Conservation (phyloP, 352 stramenopile species). For the Globisporangium middletonii region DNA sequence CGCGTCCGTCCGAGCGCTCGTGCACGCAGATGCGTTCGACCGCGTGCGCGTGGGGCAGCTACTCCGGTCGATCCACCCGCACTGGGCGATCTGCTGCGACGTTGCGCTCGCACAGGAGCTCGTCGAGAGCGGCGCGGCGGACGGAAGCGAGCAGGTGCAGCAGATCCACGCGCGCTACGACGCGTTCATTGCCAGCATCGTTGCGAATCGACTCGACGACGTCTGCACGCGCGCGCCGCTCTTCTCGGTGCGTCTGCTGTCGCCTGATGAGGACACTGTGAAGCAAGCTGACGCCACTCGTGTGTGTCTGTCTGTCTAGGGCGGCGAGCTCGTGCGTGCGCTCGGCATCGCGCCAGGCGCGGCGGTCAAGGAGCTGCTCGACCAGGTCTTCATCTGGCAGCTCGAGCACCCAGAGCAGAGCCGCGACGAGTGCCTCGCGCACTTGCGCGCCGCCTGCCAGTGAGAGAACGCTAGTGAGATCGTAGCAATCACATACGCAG, state of each 20-base stretch:
- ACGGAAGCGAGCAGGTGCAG: no score
- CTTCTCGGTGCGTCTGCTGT: slow-evolving; percentile 10
- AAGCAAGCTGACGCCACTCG: not conserved
- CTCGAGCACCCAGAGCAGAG: slow-evolving; percentile 39
- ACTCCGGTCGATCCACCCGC: slow-evolving; percentile 39
- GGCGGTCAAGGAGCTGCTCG: slow-evolving; percentile 48
- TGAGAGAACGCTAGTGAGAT: not conserved
- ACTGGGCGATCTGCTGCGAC: slow-evolving; percentile 55
- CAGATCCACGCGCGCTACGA: slow-evolving; percentile 15
- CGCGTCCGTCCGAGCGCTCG: slow-evolving; percentile 18
- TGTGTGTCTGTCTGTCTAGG: slow-evolving; percentile 23
- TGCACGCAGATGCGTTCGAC: slow-evolving; percentile 22
- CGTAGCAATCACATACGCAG: not conserved
- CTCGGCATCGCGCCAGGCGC: slow-evolving; percentile 51
- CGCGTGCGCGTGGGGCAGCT: slow-evolving; percentile 40
- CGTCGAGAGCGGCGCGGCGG: slow-evolving; percentile 7
- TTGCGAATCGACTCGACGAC: slow-evolving; percentile 7
- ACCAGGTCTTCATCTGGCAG: slow-evolving; percentile 59
- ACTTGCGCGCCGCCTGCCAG: slow-evolving; percentile 19
- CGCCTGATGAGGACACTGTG: no score
- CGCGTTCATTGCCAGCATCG: slow-evolving; percentile 11
- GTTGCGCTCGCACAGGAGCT: slow-evolving; percentile 44
- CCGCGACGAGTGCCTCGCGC: slow-evolving; percentile 44
- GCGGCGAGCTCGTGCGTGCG: slow-evolving; percentile 61
- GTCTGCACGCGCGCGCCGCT: slow-evolving; percentile 24